Evolutionary conservation across 2,329 filamentous ascomycete species (phyloP).

Genomic region (Fusarium fracticaudum): DNA sequence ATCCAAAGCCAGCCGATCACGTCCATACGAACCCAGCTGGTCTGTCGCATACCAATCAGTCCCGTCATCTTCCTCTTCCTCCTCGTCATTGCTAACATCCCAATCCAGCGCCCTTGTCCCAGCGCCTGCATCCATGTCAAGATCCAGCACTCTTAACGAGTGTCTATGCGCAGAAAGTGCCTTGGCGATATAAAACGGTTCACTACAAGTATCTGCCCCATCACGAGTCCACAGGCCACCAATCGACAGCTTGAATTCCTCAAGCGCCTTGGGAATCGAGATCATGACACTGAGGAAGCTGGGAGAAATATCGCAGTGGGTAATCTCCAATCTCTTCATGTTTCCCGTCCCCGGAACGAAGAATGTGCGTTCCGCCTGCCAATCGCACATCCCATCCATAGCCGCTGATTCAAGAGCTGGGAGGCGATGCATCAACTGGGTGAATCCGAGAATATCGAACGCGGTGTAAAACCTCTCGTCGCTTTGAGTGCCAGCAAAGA

Average conservation of each 20-base stretch:
- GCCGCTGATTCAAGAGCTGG: neutral
- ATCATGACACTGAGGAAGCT: neutral
- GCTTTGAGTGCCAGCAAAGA: neutral
- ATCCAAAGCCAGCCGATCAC: neutral
- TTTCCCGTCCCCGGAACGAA: neutral
- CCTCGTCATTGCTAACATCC: fast-evolving
- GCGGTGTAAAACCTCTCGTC: neutral
- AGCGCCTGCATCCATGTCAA: neutral
- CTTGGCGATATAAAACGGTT: neutral
- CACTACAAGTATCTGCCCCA: neutral
- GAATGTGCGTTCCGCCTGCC: neutral
- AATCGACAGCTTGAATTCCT: neutral
- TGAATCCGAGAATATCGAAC: neutral
- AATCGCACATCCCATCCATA: neutral
- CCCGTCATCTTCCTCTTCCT: neutral
- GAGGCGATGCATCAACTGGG: neutral
- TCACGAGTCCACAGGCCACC: neutral
- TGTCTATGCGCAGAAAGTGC: neutral
- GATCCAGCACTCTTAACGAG: neutral
- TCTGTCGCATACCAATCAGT: fast-evolving
- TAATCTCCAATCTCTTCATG: neutral
- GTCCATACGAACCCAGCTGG: neutral
- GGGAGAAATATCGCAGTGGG: neutral
- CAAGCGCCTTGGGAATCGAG: neutral
- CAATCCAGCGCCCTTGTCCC: neutral